Conservation (phyloP, 768 basidiomycete species). For the Cystobasidium tubakii region DNA sequence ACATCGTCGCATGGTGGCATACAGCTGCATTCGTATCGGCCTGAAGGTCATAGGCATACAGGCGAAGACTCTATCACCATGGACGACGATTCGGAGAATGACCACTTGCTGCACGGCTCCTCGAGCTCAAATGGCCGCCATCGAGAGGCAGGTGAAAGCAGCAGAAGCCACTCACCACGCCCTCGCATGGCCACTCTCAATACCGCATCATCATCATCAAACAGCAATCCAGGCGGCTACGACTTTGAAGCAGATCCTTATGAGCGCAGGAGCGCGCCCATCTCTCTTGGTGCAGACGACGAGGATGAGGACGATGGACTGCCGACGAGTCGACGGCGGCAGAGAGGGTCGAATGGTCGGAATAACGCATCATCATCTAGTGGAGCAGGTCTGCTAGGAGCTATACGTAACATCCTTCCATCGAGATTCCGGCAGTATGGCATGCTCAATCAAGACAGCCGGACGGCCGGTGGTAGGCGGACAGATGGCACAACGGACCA, state of each 20-base stretch:
- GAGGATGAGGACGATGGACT: conserved; percentile 5
- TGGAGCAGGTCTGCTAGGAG: neutral
- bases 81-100: neutral
- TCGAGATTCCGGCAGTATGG: conserved; percentile 14
- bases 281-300: conserved; percentile 4
- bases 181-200: neutral
- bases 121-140: neutral
- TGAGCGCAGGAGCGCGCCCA: conserved; percentile 18
- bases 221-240: conserved; percentile 29
- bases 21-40: neutral
- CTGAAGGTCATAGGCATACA: conserved; percentile 4
- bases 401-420: conserved; percentile 14
- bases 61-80: conserved; percentile 4
- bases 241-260: conserved; percentile 37
- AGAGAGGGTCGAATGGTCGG: neutral
- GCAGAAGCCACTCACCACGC: conserved; percentile 10
- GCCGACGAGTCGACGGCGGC: neutral
- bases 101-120: neutral
- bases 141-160: neutral
- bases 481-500: conserved; percentile 33
- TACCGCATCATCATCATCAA: conserved; percentile 4
- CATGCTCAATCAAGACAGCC: neutral
- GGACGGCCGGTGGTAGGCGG: neutral
- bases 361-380: neutral
- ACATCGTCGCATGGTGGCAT: conserved; percentile 8